Conservation (phyloP, 176 grass and related monocot species). For the Canna indica region DNA sequence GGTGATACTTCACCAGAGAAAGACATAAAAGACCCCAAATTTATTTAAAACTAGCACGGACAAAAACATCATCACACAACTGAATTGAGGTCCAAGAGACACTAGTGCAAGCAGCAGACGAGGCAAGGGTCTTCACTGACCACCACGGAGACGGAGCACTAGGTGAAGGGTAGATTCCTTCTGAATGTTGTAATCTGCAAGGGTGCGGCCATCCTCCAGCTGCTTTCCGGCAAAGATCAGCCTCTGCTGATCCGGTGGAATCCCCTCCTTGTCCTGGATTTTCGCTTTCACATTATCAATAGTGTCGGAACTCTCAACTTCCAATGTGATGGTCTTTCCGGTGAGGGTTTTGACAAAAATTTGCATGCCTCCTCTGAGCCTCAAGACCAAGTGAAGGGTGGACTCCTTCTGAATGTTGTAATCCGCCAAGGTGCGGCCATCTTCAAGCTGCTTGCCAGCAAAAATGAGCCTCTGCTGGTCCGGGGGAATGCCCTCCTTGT, state of each 20-base stretch:
- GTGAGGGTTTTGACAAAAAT: constrained; percentile 32
- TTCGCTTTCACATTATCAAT: constrained; percentile 21
- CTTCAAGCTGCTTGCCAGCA: constrained; percentile 15
- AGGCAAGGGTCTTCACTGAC: neutral
- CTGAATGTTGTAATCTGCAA: neutral
- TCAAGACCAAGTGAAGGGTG: neutral
- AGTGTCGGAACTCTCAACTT: constrained; percentile 25
- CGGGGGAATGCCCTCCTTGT: constrained; percentile 46
- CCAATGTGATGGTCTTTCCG: constrained; percentile 29
- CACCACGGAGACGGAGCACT: neutral
- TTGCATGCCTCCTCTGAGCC: constrained; percentile 2
- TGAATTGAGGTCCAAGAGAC: too few relatives aligned
- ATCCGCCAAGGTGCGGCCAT: constrained; percentile 1
- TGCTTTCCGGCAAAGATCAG: neutral
- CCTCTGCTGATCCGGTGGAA: neutral
- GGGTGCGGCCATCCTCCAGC: neutral
- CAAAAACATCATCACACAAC: too few relatives aligned
- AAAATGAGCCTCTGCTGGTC: constrained; percentile 14
- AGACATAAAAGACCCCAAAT: too few relatives aligned
- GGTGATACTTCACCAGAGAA: too few relatives aligned
- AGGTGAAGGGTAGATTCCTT: neutral
- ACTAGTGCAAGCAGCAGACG: too few relatives aligned
- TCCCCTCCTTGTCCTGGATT: constrained; percentile 26
- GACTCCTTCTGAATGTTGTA: constrained; percentile 12
- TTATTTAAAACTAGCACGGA: too few relatives aligned